Conservation (phyloP, 495 filamentous ascomycete species). For the Daldinia childiae region DNA sequence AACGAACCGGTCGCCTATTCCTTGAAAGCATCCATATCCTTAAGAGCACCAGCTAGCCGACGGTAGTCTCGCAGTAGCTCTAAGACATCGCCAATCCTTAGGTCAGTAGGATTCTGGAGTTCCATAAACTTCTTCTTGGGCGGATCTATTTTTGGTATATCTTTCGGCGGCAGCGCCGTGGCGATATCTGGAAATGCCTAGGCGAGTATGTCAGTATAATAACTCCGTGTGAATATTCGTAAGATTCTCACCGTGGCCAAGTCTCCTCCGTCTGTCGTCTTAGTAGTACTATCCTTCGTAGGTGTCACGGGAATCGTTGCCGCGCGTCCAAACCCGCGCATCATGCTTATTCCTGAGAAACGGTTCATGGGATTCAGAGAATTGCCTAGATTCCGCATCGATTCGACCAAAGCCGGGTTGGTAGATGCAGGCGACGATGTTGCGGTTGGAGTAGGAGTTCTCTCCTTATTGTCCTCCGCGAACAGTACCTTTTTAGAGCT, state of each 20-base stretch:
- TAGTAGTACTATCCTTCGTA: conserved; percentile 40
- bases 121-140: conserved; percentile 86
- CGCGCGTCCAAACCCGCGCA: conserved; percentile 77
- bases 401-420: conserved; percentile 73
- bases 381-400: conserved; percentile 83
- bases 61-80: conserved; percentile 89
- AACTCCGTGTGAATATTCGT: background rate
- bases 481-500: conserved; percentile 63
- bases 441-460: conserved; percentile 37
- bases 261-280: conserved; percentile 57
- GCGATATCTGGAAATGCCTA: conserved; percentile 70
- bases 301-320: conserved; percentile 46
- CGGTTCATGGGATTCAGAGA: conserved; percentile 86
- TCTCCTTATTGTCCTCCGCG: conserved; percentile 52
- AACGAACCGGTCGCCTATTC: conserved; percentile 29
- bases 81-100: conserved; percentile 82
- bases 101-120: conserved; percentile 75
- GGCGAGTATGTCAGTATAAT: conserved; percentile 13
- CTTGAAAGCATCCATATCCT: conserved; percentile 66
- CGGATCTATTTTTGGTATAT: conserved; percentile 67
- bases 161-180: conserved; percentile 58
- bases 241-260: conserved; percentile 56
- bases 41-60: conserved; percentile 74
- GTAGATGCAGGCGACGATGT: conserved; percentile 53
- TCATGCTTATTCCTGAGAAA: conserved; percentile 72